Evolutionary conservation across 768 basidiomycete species (phyloP).

Genomic region (Rhodosporidiobolus sp.): DNA sequence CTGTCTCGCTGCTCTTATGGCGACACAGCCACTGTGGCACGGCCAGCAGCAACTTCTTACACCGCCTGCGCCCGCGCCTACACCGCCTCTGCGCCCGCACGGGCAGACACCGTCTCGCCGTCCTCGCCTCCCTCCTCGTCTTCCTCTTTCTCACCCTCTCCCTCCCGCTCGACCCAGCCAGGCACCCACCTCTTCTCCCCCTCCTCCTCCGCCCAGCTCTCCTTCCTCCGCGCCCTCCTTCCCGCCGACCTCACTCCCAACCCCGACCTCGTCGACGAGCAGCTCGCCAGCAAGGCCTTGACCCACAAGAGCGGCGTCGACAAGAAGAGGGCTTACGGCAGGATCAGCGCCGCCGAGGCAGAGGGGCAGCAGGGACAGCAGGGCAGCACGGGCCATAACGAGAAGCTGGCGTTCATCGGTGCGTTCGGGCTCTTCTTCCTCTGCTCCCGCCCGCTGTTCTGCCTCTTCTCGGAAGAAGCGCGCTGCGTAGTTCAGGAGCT

Average conservation of each 20-base stretch:
- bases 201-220: slow-evolving; percentile 3
- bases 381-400: slow-evolving; percentile 27
- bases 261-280: background rate
- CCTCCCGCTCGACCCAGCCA: background rate
- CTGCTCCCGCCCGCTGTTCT: background rate
- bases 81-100: too few species aligned
- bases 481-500: background rate
- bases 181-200: slow-evolving; percentile 23
- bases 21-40: too few species aligned
- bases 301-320: slow-evolving; percentile 39
- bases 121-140: background rate
- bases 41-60: too few species aligned
- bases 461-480: background rate
- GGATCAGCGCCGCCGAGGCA: background rate
- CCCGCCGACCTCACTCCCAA: slow-evolving; percentile 10
- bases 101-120: background rate
- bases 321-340: slow-evolving; percentile 1
- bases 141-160: background rate
- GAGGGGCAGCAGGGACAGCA: background rate
- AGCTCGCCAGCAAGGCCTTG: slow-evolving; percentile 11
- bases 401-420: slow-evolving; percentile 39
- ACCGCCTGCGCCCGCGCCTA: too few species aligned
- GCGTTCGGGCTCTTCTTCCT: background rate
- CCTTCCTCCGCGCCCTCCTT: slow-evolving; percentile 18
- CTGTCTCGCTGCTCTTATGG: too few species aligned